phyloP scores from a whole-genome alignment of 352 stramenopile genomes.

The Hyaloperonospora brassicae region DNA sequence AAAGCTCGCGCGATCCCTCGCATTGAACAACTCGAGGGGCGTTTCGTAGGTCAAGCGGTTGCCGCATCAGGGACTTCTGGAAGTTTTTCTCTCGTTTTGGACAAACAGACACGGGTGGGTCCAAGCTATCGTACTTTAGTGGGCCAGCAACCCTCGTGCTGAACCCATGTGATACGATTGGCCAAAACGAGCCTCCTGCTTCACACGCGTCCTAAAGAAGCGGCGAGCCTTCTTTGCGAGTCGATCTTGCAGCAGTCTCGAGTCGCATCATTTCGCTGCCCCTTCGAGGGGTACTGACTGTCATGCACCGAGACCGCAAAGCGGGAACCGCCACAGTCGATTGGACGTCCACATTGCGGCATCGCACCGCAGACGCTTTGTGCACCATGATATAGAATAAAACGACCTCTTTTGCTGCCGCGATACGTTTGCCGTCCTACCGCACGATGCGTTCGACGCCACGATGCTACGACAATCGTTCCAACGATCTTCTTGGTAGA shows the following conservation, averaged over 20 bases:
- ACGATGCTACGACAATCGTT: too few species aligned
- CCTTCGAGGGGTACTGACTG: not conserved
- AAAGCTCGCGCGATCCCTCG: slow-evolving; percentile 15
- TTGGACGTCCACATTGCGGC: too few species aligned
- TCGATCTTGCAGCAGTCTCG: too few species aligned
- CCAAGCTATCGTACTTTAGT: slow-evolving; percentile 17
- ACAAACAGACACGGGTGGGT: slow-evolving; percentile 12
- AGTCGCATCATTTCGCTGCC: too few species aligned
- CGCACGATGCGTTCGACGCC: too few species aligned
- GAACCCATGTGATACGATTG: slow-evolving; percentile 9
- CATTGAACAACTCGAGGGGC: slow-evolving; percentile 6
- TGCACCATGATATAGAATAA: too few species aligned
- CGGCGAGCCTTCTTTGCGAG: too few species aligned
- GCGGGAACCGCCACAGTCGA: too few species aligned
- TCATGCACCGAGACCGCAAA: not conserved
- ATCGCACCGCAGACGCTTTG: too few species aligned
- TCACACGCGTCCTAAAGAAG: not conserved
- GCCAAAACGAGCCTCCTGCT: slow-evolving; percentile 8
- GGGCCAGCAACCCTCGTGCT: not conserved
- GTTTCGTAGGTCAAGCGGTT: slow-evolving; percentile 12
- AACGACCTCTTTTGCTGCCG: too few species aligned
- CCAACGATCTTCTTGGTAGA: too few species aligned
- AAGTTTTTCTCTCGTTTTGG: slow-evolving; percentile 35
- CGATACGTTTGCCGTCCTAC: too few species aligned
- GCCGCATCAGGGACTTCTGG: slow-evolving; percentile 25